A percentile compares a stretch with the other conserved stretches of the same genome.
Evolutionary conservation across 2,329 filamentous ascomycete genomes (phyloP).

Genomic region (Penicillium sp.): DNA sequence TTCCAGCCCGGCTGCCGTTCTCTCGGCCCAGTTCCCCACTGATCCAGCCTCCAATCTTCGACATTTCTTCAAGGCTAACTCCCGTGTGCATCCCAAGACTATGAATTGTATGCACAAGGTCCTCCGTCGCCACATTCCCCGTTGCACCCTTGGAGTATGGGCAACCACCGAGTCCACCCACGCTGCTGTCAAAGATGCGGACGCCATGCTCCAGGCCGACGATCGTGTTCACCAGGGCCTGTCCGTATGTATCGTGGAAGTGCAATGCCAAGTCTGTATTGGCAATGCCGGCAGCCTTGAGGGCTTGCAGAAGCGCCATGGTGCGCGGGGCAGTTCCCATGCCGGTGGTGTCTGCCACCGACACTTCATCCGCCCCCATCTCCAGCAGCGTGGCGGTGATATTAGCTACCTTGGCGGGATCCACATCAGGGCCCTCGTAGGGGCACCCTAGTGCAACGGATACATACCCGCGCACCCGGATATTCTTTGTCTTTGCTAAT

Average conservation of each 20-base stretch:
- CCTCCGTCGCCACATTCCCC: constrained; percentile 63
- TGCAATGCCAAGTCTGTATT: constrained; percentile 60
- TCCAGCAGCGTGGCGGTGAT: constrained; percentile 59
- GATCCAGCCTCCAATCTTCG: constrained; percentile 56
- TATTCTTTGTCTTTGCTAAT: constrained; percentile 52
- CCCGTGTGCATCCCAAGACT: constrained; percentile 59
- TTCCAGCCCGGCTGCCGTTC: constrained; percentile 54
- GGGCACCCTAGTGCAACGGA: constrained; percentile 63
- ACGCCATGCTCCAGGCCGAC: constrained; percentile 61
- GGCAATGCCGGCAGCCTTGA: constrained; percentile 58
- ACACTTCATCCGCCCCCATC: constrained; percentile 64
- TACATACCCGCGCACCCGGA: constrained; percentile 62
- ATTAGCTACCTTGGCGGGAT: constrained; percentile 58
- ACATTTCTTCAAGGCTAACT: constrained; percentile 54
- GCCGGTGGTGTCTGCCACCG: constrained; percentile 63
- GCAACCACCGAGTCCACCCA: constrained; percentile 62
- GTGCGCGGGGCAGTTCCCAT: constrained; percentile 64
- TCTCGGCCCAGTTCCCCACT: constrained; percentile 50
- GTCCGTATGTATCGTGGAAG: constrained; percentile 65
- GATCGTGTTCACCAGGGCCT: constrained; percentile 61
- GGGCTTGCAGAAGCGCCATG: constrained; percentile 53
- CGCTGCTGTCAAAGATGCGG: constrained; percentile 60
- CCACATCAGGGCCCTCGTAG: constrained; percentile 61
- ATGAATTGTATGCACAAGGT: constrained; percentile 59
- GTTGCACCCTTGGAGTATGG: constrained; percentile 64